Evolutionary conservation across 192 early-diverging fungal species (phyloP), one percentile per base, ranked within the genome.

Genomic region (Lunasporangiospora selenospora): DNA sequence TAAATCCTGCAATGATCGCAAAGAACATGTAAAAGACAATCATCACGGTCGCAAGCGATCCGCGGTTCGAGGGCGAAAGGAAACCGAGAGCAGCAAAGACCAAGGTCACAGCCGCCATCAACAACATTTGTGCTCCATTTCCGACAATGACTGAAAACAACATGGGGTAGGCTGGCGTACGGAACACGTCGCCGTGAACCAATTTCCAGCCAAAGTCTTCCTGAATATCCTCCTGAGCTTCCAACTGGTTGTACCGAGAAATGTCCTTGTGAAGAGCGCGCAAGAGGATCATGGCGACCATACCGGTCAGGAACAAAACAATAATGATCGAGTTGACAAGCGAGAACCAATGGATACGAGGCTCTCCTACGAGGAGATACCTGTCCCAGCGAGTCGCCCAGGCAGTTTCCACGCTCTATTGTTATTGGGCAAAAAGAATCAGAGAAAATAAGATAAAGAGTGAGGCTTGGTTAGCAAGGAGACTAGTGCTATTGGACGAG

Each of bases 131-230:
- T 29, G 88, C 75, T 58, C 96, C 96, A 55, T 89, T 95, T 23
- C 96, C 96, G 26, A 92, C 67, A 34, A 94, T 81, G 12, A 94
- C 91, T 1, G 92, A 79, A 26, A 98, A 77, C 42, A 91, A 73
- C 58, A 89, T 87, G 42, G 88, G 79, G 32, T 88, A 84, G 24
- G 82, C 66, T 2, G 96, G 94, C 13, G 93, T 79, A 12, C 96
- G 89, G 80, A 98, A 98, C 26, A 98, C 94, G 75, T 98, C 96
- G 29, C 94, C 94, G 47, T 98, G 96, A 9, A 98, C 92, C 24
- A 94, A 85, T 75, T 97, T 98, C 96, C 96, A 98, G 3, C 96
- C 96, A 87, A 92, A 96, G 58, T 98, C 96, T 62, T 98, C 96
- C 53, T 90, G 89, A 38, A 91, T 76, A 61, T 91, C 88, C 54